Evolutionary conservation across 2,329 filamentous ascomycete genomes (phyloP).

Genomic region (Ilyonectria sp.): DNA sequence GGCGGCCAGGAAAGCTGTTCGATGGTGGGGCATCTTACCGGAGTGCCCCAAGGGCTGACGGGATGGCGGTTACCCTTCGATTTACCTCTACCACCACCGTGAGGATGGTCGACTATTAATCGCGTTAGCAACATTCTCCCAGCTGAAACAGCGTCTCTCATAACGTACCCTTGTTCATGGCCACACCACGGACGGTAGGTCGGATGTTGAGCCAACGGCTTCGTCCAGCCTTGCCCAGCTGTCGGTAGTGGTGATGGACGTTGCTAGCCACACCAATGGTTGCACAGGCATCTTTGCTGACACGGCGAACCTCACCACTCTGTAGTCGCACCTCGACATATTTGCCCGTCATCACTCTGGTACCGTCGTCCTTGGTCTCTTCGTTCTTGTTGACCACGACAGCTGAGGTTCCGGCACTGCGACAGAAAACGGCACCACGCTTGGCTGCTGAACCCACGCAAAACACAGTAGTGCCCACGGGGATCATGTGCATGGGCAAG

Average conservation of each 20-base stretch:
- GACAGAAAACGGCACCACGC: slow-evolving; percentile 89
- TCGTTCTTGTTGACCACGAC: slow-evolving; percentile 92
- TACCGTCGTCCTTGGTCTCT: slow-evolving; percentile 73
- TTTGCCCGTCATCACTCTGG: slow-evolving; percentile 76
- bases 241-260: slow-evolving; percentile 88
- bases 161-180: slow-evolving; percentile 92
- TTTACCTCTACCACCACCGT: slow-evolving; percentile 99
- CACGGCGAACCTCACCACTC: slow-evolving; percentile 91
- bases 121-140: slow-evolving; percentile 33
- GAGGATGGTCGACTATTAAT: slow-evolving; percentile 86
- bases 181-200: slow-evolving; percentile 95
- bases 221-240: slow-evolving; percentile 95
- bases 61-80: slow-evolving; percentile 98
- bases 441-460: slow-evolving; percentile 85
- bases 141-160: neutral
- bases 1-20: slow-evolving; percentile 3
- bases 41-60: slow-evolving; percentile 95
- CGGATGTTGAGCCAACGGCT: slow-evolving; percentile 94
- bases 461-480: slow-evolving; percentile 92
- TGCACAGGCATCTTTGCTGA: slow-evolving; percentile 92
- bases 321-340: slow-evolving; percentile 90
- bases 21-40: slow-evolving; percentile 73
- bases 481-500: slow-evolving; percentile 94
- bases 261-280: slow-evolving; percentile 97
- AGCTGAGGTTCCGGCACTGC: slow-evolving; percentile 93